Conservation (phyloP, 1,284 basidiomycete genomes). For the Inonotus hispidus region DNA sequence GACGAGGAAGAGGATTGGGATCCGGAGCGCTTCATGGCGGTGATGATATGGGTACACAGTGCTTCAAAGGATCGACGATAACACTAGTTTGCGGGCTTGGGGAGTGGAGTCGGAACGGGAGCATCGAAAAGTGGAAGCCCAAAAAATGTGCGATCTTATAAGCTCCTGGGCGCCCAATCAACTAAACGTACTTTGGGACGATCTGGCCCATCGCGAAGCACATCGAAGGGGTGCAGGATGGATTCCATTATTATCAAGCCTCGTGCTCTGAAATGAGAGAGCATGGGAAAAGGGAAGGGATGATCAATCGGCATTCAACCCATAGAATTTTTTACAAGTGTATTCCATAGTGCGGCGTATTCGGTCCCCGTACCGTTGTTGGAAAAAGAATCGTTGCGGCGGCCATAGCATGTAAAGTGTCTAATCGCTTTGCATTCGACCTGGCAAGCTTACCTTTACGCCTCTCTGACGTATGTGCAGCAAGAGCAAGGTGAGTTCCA, state of each 20-base stretch:
- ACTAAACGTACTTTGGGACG: not conserved
- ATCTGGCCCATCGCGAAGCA: not conserved
- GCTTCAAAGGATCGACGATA: not conserved
- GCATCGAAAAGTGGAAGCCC: not conserved
- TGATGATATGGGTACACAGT: not conserved
- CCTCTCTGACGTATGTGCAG: too few species aligned
- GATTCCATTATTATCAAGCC: not conserved
- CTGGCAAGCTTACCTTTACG: not conserved
- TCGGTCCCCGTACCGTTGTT: not conserved
- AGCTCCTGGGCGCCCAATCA: not conserved
- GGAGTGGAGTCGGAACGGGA: not conserved
- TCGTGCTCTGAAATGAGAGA: not conserved
- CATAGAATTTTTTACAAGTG: not conserved
- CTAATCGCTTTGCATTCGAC: not conserved
- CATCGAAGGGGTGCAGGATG: not conserved
- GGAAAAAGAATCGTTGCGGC: not conserved
- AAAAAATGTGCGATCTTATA: not conserved
- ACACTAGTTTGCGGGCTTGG: not conserved
- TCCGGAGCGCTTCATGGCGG: conserved; percentile 2
- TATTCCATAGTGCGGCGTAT: not conserved
- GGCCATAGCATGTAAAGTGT: not conserved
- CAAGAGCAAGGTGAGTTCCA: not conserved
- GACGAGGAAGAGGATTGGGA: conserved; percentile 9
- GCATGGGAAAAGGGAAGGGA: not conserved
- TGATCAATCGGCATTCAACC: not conserved